These are phyloP conservation scores for Catharanthus roseus DNA, from an alignment of 257 asterid genomes.

Conservation along the genomic window DNA sequence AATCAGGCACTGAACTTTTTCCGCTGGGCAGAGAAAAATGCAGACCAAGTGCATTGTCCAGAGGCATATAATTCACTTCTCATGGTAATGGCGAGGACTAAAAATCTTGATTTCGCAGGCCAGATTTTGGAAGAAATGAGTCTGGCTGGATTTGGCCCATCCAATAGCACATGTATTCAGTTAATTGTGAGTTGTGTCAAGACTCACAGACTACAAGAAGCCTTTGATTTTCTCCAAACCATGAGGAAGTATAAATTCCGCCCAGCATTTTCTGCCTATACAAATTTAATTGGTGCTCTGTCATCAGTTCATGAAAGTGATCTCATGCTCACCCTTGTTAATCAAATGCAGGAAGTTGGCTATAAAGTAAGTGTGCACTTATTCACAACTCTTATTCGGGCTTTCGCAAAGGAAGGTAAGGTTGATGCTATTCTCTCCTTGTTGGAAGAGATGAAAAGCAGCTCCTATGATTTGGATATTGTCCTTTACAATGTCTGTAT, in stretches of 20 bases:
- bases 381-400: conserved; percentile 70
- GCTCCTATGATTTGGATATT: conserved; percentile 56
- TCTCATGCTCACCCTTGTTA: conserved; percentile 69
- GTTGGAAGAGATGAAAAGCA: conserved; percentile 74
- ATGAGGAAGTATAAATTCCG: conserved; percentile 69
- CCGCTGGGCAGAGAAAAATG: conserved; percentile 58
- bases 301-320: conserved; percentile 50
- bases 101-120: conserved; percentile 41
- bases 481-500: conserved; percentile 83
- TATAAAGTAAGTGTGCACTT: conserved; percentile 70
- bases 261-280: conserved; percentile 84
- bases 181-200: conserved; percentile 49
- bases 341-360: conserved; percentile 80
- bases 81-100: conserved; percentile 52
- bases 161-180: conserved; percentile 51
- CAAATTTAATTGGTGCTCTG: conserved; percentile 72
- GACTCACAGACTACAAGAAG: conserved; percentile 47
- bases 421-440: conserved; percentile 71
- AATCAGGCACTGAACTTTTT: conserved; percentile 52
- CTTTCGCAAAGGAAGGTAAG: conserved; percentile 59
- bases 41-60: conserved; percentile 44
- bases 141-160: conserved; percentile 66
- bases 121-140: conserved; percentile 68
- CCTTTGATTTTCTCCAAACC: conserved; percentile 56
- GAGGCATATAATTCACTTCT: conserved; percentile 70